These are phyloP conservation scores for Candida glucosophila DNA, from an alignment of 1,139 yeast species.

Conservation along the genomic window DNA sequence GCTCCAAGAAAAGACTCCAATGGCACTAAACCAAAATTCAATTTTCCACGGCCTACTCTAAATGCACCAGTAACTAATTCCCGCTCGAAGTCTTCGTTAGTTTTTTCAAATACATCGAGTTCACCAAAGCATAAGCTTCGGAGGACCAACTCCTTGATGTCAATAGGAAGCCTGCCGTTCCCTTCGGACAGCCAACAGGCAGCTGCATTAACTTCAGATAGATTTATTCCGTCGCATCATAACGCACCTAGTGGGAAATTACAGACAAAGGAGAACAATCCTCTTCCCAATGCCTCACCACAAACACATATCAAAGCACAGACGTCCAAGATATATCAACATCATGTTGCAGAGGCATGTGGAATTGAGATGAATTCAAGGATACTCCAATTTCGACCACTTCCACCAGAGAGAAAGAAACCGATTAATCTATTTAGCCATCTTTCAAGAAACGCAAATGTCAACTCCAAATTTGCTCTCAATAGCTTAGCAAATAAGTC, in stretches of 20 bases:
- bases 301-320: conserved; percentile 58
- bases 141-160: conserved; percentile 27
- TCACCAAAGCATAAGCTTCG: conserved; percentile 20
- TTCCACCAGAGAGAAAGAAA: conserved; percentile 67
- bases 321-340: conserved; percentile 64
- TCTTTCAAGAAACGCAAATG: conserved; percentile 12
- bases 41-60: conserved; percentile 9
- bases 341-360: conserved; percentile 90
- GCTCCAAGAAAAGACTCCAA: conserved; percentile 1
- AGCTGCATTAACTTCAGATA: conserved; percentile 19
- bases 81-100: conserved; percentile 14
- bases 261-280: conserved; percentile 20
- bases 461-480: conserved; percentile 13
- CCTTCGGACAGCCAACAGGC: conserved; percentile 15
- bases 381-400: conserved; percentile 78
- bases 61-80: conserved; percentile 13
- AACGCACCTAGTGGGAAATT: conserved; percentile 33
- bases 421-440: conserved; percentile 43
- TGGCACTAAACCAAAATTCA: no score
- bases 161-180: conserved; percentile 13
- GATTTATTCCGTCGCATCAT: conserved; percentile 40
- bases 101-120: conserved; percentile 7
- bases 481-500: conserved; percentile 7
- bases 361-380: conserved; percentile 81
- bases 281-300: conserved; percentile 42